phyloP scores from a whole-genome alignment of 139 green algal genomes.

The Pseudopediastrum boryanum region DNA sequence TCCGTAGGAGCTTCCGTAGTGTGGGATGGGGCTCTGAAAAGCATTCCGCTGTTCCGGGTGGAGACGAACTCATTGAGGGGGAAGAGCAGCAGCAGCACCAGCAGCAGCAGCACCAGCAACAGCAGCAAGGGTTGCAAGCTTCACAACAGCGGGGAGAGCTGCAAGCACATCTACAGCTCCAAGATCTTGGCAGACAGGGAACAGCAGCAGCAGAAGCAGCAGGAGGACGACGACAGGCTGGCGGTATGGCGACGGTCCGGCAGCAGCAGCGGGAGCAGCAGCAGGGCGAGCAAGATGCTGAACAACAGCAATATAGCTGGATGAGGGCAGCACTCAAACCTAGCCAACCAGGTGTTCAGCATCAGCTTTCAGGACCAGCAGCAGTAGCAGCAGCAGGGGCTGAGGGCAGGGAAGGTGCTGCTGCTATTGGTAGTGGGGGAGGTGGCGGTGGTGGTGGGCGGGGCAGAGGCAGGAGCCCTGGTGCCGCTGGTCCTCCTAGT shows the following conservation, averaged over 20 bases:
- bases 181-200: neutral
- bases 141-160: neutral
- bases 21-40: no score
- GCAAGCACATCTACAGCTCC: neutral
- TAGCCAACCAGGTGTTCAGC: neutral
- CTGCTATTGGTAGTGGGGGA: neutral
- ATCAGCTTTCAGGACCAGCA: slow-evolving; percentile 1
- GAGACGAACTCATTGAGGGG: neutral
- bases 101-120: slow-evolving; percentile 4
- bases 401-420: neutral
- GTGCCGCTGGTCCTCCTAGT: no score
- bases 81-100: neutral
- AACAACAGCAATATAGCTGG: neutral
- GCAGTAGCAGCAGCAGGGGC: slow-evolving; percentile 1
- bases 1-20: no score
- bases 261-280: neutral
- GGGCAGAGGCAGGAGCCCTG: neutral
- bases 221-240: neutral
- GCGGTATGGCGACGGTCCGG: neutral
- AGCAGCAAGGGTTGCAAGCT: neutral
- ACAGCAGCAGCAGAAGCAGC: slow-evolving; percentile 7
- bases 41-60: neutral
- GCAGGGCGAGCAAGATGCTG: neutral
- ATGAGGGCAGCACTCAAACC: neutral
- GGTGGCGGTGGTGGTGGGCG: neutral